Evolutionary conservation across 345 rosid species (phyloP), one percentile per base, ranked within the genome.

Genomic region (Brassica carinata): DNA sequence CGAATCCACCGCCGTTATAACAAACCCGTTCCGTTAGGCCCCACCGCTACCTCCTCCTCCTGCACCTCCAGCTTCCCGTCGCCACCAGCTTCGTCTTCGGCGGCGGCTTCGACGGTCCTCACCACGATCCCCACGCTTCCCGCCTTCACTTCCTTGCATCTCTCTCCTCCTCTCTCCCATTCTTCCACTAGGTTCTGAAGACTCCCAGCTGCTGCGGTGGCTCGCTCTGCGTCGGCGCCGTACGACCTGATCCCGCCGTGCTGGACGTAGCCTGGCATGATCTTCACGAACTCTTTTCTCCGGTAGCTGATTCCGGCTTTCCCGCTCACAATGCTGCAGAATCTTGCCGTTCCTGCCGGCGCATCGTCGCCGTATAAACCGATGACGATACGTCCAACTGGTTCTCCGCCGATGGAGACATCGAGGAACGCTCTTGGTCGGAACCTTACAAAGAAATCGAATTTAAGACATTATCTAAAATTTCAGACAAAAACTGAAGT

Each of bases 241-340:
- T 84, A 91, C 0, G 99, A 93, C 82, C 98, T 90, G 72, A 95
- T 87, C 1, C 98, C 98, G 0, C 98, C 89, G 69, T 93, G 98
- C 67, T 91, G 97, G 57, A 90, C 91, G 67, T 93, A 95, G 19
- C 85, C 89, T 1, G 98, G 96, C 92, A 85, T 88, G 70, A 95
- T 91, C 71, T 89, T 95, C 34, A 85, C 65, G 78, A 95, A 95
- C 85, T 93, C 98, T 84, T 93, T 95, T 79, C 94, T 90, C 77
- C 94, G 87, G 86, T 93, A 95, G 78, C 92, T 93, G 10, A 93
- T 81, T 7, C 99, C 98, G 1, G 97, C 93, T 53, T 89, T 83
- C 51, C 99, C 99, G 63, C 90, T 88, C 0, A 88, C 93, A 5
- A 95, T 89, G 27, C 84, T 87, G 48, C 80, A 79, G 75, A 95